phyloP scores from a whole-genome alignment of 1,284 basidiomycete genomes.

The Malassezia japonica region DNA sequence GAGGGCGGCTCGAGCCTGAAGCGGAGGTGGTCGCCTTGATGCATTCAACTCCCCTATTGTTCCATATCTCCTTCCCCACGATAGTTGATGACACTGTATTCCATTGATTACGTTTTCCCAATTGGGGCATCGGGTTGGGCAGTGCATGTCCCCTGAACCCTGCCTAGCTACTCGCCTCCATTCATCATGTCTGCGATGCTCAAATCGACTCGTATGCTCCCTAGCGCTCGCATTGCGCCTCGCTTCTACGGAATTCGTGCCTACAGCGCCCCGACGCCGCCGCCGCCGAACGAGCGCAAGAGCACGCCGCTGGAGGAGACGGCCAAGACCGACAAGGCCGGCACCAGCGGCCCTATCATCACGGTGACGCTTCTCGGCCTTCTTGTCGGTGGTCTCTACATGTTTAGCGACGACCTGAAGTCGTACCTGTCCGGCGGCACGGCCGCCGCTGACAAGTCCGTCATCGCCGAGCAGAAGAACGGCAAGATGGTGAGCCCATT shows the following conservation, averaged over 20 bases:
- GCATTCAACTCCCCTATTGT: too few species aligned
- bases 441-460: neutral
- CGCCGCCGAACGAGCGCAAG: too few species aligned
- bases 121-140: too few species aligned
- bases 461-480: neutral
- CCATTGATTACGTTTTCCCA: too few species aligned
- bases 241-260: neutral
- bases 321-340: neutral
- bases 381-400: neutral
- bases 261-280: neutral
- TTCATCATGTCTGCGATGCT: too few species aligned
- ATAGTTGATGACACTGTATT: too few species aligned
- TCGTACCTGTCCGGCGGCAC: neutral
- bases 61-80: too few species aligned
- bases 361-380: neutral
- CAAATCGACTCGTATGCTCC: too few species aligned
- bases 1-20: neutral
- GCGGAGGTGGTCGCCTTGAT: neutral
- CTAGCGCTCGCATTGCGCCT: neutral
- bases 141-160: too few species aligned
- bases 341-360: neutral
- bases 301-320: too few species aligned
- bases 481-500: slow-evolving; percentile 2
- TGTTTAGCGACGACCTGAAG: neutral
- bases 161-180: too few species aligned